phyloP scores from a whole-genome alignment of 2,329 filamentous ascomycete species.

The Neonectria hederae region DNA sequence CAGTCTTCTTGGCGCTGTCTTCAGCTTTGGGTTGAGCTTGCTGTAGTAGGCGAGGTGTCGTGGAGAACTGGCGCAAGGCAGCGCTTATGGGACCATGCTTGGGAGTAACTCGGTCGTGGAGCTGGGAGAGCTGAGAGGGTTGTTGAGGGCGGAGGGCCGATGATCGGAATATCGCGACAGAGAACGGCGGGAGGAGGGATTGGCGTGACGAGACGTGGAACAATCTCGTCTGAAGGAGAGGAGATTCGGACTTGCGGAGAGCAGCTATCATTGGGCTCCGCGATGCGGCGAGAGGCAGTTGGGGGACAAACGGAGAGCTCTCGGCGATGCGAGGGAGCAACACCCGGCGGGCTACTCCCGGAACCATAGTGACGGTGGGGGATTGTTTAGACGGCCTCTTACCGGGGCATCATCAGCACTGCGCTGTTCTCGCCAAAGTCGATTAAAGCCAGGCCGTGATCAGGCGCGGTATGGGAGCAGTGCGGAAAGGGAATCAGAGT shows the following conservation, averaged over 20 bases:
- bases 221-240: slow-evolving; percentile 27
- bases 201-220: slow-evolving; percentile 32
- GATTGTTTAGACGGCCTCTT: slow-evolving; percentile 36
- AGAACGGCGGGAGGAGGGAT: slow-evolving; percentile 40
- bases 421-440: slow-evolving; percentile 27
- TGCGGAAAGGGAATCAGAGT: slow-evolving; percentile 33
- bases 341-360: slow-evolving; percentile 59
- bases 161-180: slow-evolving; percentile 37
- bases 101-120: slow-evolving; percentile 5
- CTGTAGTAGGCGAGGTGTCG: slow-evolving; percentile 34
- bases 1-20: slow-evolving; percentile 51
- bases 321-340: slow-evolving; percentile 59
- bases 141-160: slow-evolving; percentile 23
- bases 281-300: slow-evolving; percentile 36
- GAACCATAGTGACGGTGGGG: slow-evolving; percentile 55
- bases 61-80: slow-evolving; percentile 46
- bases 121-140: slow-evolving; percentile 10
- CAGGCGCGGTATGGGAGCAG: slow-evolving; percentile 19
- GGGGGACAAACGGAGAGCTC: slow-evolving; percentile 39
- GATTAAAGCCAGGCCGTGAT: slow-evolving; percentile 15
- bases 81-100: slow-evolving; percentile 26
- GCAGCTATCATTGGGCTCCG: slow-evolving; percentile 35
- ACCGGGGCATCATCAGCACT: slow-evolving; percentile 45
- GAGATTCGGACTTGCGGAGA: slow-evolving; percentile 29
- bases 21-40: slow-evolving; percentile 42